Percentiles rank a stretch among this genome's conserved stretches.
Conservation (phyloP, 345 rosid species). For the Hypericum perforatum region DNA sequence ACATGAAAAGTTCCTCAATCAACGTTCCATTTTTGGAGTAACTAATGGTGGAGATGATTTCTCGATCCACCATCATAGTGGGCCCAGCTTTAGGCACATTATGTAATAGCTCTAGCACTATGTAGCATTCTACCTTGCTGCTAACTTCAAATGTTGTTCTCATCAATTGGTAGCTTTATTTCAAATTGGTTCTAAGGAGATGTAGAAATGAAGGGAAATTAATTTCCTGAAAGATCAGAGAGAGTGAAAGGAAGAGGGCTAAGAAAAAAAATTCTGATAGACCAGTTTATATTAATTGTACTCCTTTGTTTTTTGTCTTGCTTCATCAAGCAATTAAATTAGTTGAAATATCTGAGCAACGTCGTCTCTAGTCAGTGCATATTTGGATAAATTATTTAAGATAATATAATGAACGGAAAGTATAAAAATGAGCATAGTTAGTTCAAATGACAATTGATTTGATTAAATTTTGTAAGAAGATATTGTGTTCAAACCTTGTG, state of each 20-base stretch:
- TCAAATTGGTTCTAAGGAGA: neutral
- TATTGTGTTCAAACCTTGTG: too few species aligned
- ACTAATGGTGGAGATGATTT: constrained; percentile 42
- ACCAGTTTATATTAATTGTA: constrained; percentile 2
- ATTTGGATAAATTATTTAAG: too few species aligned
- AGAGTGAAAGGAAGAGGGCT: neutral
- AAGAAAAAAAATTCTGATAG: neutral
- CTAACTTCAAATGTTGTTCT: neutral
- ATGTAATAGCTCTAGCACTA: constrained; percentile 16
- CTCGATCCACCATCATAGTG: constrained; percentile 35
- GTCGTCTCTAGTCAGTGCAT: too few species aligned
- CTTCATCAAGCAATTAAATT: constrained; percentile 10
- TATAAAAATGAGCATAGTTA: too few species aligned
- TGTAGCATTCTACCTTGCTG: neutral
- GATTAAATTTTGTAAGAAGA: too few species aligned
- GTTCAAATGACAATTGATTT: too few species aligned
- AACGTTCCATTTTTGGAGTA: constrained; percentile 35
- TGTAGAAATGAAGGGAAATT: neutral
- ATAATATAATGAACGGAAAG: too few species aligned
- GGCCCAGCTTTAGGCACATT: constrained; percentile 37
- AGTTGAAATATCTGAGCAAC: neutral
- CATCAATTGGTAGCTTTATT: constrained; percentile 8
- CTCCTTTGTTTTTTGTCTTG: constrained; percentile 1
- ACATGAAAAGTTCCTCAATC: constrained; percentile 36
- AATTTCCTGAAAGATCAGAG: constrained; percentile 3